Conservation (phyloP, 306 rosid species). For the Cucumis hystrix region DNA sequence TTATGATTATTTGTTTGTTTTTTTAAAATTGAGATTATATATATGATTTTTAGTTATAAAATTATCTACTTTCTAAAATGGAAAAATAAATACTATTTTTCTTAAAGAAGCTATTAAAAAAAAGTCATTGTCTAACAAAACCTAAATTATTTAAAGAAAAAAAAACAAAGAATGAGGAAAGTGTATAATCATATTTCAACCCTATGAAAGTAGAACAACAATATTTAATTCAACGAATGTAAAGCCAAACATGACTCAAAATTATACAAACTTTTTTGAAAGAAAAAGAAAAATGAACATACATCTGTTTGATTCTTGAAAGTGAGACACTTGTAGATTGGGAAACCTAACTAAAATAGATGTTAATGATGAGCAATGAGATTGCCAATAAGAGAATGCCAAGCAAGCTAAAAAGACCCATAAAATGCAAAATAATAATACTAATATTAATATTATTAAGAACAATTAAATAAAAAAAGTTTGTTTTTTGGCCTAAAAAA, state of each 20-base stretch:
- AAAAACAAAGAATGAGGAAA: no score
- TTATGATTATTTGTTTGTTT: no score
- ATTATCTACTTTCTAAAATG: no score
- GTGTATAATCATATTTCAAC: not conserved
- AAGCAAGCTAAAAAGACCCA: not conserved
- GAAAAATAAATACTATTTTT: no score
- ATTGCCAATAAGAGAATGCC: not conserved
- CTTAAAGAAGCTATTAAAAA: no score
- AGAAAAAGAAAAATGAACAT: not conserved
- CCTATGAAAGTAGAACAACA: not conserved
- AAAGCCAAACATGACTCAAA: not conserved
- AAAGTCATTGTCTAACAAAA: no score
- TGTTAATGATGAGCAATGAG: not conserved
- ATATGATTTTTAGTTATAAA: no score
- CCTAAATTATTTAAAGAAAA: no score
- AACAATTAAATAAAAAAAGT: not conserved
- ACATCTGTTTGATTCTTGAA: not conserved
- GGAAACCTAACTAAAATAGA: not conserved
- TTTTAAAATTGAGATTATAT: no score
- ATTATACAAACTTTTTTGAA: not conserved
- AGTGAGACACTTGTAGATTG: not conserved
- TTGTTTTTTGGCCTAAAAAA: not conserved
- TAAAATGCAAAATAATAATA: not conserved
- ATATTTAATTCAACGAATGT: not conserved
- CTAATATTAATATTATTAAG: not conserved